Conservation (phyloP, 768 basidiomycete species). For the Suillus lakei region DNA sequence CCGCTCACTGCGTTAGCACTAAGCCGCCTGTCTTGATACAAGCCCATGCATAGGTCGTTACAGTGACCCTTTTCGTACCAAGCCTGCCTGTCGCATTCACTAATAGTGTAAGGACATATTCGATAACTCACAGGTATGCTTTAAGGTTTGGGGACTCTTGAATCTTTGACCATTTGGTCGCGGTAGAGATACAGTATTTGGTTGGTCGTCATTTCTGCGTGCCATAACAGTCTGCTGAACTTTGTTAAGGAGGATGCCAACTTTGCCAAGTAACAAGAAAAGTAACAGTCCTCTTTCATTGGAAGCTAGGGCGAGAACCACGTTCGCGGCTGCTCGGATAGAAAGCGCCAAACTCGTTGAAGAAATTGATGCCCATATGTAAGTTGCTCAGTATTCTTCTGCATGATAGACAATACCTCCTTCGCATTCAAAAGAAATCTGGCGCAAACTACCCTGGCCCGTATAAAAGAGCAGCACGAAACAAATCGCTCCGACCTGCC, state of each 20-base stretch:
- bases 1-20: neutral
- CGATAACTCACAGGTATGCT: neutral
- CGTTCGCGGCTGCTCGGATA: conserved; percentile 21
- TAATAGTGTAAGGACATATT: neutral
- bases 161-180: neutral
- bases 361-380: conserved; percentile 36
- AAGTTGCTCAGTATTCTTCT: conserved; percentile 13
- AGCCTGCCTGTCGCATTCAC: neutral
- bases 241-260: neutral
- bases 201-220: neutral
- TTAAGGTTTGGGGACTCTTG: neutral
- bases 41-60: neutral
- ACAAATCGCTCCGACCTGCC: conserved; percentile 7
- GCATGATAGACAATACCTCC: neutral
- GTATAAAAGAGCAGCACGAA: conserved; percentile 28
- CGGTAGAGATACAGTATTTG: neutral
- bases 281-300: conserved; percentile 14
- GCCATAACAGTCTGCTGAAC: neutral
- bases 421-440: conserved; percentile 22
- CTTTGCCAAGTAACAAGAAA: neutral
- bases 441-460: conserved; percentile 21
- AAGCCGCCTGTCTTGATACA: neutral
- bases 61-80: neutral
- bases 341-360: conserved; percentile 15
- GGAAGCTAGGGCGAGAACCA: conserved; percentile 21